Base-by-base conservation (phyloP, 164 flowering plant genomes). In the Vitis labrusca region DNA sequence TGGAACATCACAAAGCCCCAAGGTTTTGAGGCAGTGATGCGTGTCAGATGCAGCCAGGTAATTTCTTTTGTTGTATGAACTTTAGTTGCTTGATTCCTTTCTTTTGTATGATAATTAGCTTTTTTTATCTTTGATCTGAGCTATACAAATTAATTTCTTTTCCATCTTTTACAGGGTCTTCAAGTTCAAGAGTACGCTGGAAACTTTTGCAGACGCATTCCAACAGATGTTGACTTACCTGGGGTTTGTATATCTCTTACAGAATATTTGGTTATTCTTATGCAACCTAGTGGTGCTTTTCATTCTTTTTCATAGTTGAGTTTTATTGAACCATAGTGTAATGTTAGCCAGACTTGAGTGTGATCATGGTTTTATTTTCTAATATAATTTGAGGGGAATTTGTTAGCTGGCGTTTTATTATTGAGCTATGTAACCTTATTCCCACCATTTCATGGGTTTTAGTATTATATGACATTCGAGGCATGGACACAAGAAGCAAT, bases 1-100 rank as follows among this genome's bases (percentile, higher is more conserved):
- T 96, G 99, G 99, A 96, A 96, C 77, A 72, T 96, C 37, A 85
- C 97, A 14, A 88, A 97, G 82, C 99, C 99, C 23, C 99, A 96
- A 82, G 99, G 99, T 54, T 90, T 89, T 86, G 99, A 96, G 81
- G 99, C 99, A 30, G 98, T 96, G 62, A 93, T 96, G 99, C 96
- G 99, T 70, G 97, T 93, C 19, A 83, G 99, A 81, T 90, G 98
- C 83, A 91, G 98, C 79, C 98, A 93, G 97, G 99, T 92, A 65
- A 66, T 32, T 75, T 76, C 1, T 65, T 58, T 2, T 67, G 19
- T 37, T 47, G 23, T 17, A 16, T 56, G 27, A 50, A 2, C 16
- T 65, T 65, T 50, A 8, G 14, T 23, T 66, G 14, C 61, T 49
- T 29, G 8, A 37, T 51, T 5, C 8, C 60, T 17, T 16, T 9